Percentiles rank a stretch among this genome's conserved stretches.
phyloP scores from a whole-genome alignment of 139 green algal species.

The Chlorella sp. region DNA sequence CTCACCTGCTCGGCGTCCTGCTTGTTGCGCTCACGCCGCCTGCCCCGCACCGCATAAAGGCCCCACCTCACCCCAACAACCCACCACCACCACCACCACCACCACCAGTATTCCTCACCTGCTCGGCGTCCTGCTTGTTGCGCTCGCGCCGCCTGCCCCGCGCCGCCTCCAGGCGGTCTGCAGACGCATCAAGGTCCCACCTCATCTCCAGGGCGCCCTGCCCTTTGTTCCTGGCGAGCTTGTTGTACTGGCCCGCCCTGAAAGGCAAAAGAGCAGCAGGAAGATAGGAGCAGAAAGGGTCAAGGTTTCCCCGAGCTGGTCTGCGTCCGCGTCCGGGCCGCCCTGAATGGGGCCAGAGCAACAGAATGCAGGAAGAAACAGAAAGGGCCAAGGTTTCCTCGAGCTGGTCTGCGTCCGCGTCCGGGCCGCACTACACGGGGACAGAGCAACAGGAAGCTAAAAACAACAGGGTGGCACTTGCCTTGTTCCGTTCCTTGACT shows the following conservation, averaged over 20 bases:
- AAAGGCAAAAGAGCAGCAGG: background rate
- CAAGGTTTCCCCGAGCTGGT: no score
- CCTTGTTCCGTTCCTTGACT: no score
- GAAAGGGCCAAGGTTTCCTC: no score
- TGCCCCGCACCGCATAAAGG: constrained; percentile 12
- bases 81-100: no score
- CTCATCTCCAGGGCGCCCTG: constrained; percentile 23
- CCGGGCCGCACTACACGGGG: no score
- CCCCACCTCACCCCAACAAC: constrained; percentile 32
- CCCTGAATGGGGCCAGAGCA: no score
- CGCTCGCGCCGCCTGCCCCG: background rate
- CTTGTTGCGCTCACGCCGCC: background rate
- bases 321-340: no score
- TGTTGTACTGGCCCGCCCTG: constrained; percentile 34
- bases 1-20: background rate
- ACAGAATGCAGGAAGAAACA: no score
- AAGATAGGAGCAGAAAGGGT: background rate
- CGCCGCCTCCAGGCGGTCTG: constrained; percentile 10
- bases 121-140: background rate
- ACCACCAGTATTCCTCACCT: no score
- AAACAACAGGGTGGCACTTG: no score
- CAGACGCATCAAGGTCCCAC: constrained; percentile 23
- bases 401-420: no score
- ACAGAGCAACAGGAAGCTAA: no score
- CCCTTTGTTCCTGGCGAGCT: constrained; percentile 8